Conservation (phyloP, 768 basidiomycete species). For the Rhodotorula paludigena region DNA sequence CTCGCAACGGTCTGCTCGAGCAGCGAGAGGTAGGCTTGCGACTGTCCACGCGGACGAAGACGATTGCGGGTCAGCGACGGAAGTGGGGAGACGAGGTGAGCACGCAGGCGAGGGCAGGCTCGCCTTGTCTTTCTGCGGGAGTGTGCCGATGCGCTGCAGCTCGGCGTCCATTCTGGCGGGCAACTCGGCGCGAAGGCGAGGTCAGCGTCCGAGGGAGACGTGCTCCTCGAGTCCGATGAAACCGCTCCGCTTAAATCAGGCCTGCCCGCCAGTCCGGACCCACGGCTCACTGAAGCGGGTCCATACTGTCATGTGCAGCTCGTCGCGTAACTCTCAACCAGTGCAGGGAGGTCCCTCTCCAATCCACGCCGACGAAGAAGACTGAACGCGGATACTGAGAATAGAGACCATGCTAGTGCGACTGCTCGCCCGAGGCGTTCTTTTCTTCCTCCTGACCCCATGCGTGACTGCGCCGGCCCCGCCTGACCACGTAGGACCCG, state of each 20-base stretch:
- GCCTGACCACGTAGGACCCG: background rate
- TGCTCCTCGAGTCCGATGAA: background rate
- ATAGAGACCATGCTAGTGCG: too few species aligned
- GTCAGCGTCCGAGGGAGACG: background rate
- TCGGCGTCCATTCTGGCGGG: conserved; percentile 22
- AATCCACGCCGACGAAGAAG: too few species aligned
- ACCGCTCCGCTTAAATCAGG: too few species aligned
- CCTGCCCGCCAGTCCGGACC: too few species aligned
- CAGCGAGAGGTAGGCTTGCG: conserved; percentile 24
- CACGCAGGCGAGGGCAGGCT: conserved; percentile 57
- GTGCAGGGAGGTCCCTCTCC: too few species aligned
- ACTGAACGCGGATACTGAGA: too few species aligned
- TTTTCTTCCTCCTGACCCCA: too few species aligned
- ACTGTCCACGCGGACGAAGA: conserved; percentile 3
- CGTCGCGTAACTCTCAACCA: too few species aligned
- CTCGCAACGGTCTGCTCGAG: conserved; percentile 24
- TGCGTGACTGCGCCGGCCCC: too few species aligned
- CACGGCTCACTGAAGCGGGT: too few species aligned
- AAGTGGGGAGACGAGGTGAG: conserved; percentile 49
- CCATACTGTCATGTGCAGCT: too few species aligned
- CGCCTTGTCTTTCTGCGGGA: conserved; percentile 73
- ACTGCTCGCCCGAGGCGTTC: too few species aligned
- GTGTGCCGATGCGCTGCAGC: conserved; percentile 7
- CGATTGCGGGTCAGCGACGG: background rate
- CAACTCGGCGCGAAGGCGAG: background rate